Evolutionary conservation across 768 basidiomycete species (phyloP), one percentile per base, ranked within the genome.

Genomic region (Lentinula lateritia): DNA sequence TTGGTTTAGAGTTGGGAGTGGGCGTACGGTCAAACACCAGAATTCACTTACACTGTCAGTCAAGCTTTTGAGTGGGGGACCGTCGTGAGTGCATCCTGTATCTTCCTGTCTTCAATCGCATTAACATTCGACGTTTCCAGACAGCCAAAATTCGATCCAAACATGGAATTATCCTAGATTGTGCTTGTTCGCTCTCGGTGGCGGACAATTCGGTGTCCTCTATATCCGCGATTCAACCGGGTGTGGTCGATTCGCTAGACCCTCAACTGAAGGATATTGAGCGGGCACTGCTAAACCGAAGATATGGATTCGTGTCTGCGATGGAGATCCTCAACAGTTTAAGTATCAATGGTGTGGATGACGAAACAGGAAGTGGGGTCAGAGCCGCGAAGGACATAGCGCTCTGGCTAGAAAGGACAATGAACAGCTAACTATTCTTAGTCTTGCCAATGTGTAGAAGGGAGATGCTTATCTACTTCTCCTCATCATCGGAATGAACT

Each of bases 21-120:
- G 94, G 78, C 83, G 13, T 97, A 86, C 67, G 96, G 95, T 0
- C 92, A 95, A 69, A 96, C 95, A 0, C 95, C 95, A 45, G 91
- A 96, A 69, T 98, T 99, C 70, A 88, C 85, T 6, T 90, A 92
- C 67, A 77, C 76, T 2, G 50, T 83, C 12, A 56, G 66, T 3
- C 68, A 69, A 28, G 60, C 69, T n/a, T 87, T 88, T 63, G 50
- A 68, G 3, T 85, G 85, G 84, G 86, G 83, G 9, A 67, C 72
- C 36, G 71, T 80, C 32, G 85, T 85, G 65, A 58, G 74, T 73
- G 13, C n/a, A 10, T 28, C 10, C 42, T 6, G 15, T 58, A 36
- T 18, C 15, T 13, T 20, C 12, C 13, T 12, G 41, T 52, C 16
- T 45, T 23, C 35, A 60, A 53, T 39, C 52, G 43, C 28, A 28